A percentile compares a stretch with the other conserved stretches of the same genome.
Conservation (phyloP, 371 early-diverging fungal genomes). For the Blakeslea trispora region DNA sequence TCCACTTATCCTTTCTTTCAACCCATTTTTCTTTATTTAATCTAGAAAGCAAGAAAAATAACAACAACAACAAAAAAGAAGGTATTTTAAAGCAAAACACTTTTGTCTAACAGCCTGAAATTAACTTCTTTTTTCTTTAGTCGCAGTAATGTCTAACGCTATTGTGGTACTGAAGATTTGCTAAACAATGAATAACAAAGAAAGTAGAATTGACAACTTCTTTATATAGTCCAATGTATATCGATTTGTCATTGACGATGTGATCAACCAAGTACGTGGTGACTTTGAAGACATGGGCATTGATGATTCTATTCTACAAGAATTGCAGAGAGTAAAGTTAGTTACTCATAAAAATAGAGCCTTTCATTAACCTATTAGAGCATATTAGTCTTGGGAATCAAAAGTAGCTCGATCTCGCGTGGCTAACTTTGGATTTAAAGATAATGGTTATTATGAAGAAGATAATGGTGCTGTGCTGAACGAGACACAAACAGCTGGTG, state of each 20-base stretch:
- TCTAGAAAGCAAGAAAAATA: too few relatives aligned
- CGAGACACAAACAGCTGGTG: neutral
- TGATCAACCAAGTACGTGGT: conserved; percentile 84
- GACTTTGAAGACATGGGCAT: conserved; percentile 92
- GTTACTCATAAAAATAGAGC: too few relatives aligned
- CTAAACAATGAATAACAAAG: neutral
- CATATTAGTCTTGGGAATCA: conserved; percentile 87
- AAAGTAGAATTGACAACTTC: neutral
- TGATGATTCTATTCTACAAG: conserved; percentile 83
- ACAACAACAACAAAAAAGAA: neutral
- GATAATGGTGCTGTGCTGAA: conserved; percentile 19
- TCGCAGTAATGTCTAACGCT: conserved; percentile 43
- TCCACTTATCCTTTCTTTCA: neutral
- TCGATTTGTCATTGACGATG: conserved; percentile 91
- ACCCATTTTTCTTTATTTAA: too few relatives aligned
- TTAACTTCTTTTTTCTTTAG: too few relatives aligned
- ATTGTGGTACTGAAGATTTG: conserved; percentile 36
- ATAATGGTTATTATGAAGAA: conserved; percentile 47
- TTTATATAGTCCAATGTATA: conserved; percentile 79
- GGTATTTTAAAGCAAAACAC: too few relatives aligned
- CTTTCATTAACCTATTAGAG: too few relatives aligned
- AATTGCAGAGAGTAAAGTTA: conserved; percentile 87
- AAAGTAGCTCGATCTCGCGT: conserved; percentile 80
- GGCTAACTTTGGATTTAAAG: conserved; percentile 67
- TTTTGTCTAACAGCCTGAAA: too few relatives aligned